Evolutionary conservation across 1,284 basidiomycete species (phyloP).

Genomic region (Wallemia hederae): DNA sequence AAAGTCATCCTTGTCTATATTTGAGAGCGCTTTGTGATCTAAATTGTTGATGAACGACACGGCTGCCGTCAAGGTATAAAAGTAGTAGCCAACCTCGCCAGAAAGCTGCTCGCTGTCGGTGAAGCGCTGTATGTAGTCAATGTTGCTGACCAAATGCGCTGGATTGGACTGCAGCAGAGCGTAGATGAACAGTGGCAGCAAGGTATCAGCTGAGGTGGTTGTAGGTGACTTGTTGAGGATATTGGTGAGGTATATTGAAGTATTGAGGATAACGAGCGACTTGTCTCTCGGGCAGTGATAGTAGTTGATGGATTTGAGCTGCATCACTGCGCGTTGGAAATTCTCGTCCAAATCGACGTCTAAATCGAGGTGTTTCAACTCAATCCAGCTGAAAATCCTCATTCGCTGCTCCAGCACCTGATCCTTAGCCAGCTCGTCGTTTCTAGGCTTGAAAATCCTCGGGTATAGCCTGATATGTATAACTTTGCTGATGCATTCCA

Average conservation of each 20-base stretch:
- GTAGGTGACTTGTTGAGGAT: background rate
- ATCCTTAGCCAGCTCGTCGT: constrained; percentile 15
- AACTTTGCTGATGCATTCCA: background rate
- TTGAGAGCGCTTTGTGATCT: constrained; percentile 1
- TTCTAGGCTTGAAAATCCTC: background rate
- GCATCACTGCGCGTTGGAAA: background rate
- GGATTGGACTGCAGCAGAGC: constrained; percentile 1
- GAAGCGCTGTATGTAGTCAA: constrained; percentile 5
- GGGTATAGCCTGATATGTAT: constrained; percentile 1
- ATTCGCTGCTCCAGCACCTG: constrained; percentile 13
- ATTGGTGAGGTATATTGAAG: background rate
- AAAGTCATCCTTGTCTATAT: background rate
- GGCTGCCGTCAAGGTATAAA: constrained; percentile 37
- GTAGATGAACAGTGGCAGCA: background rate
- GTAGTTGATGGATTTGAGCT: constrained; percentile 2
- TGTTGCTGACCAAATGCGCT: constrained; percentile 1
- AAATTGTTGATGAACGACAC: background rate
- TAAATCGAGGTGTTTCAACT: background rate
- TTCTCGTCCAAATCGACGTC: background rate
- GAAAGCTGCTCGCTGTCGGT: constrained; percentile 3
- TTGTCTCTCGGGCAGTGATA: background rate
- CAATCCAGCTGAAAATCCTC: constrained; percentile 13
- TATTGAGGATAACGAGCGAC: background rate
- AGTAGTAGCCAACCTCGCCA: constrained; percentile 7
- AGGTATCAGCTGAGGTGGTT: constrained; percentile 5